Percentiles rank a stretch among this genome's conserved stretches.
phyloP scores from a whole-genome alignment of 2,329 filamentous ascomycete genomes.

The Colletotrichum lindemuthianum region DNA sequence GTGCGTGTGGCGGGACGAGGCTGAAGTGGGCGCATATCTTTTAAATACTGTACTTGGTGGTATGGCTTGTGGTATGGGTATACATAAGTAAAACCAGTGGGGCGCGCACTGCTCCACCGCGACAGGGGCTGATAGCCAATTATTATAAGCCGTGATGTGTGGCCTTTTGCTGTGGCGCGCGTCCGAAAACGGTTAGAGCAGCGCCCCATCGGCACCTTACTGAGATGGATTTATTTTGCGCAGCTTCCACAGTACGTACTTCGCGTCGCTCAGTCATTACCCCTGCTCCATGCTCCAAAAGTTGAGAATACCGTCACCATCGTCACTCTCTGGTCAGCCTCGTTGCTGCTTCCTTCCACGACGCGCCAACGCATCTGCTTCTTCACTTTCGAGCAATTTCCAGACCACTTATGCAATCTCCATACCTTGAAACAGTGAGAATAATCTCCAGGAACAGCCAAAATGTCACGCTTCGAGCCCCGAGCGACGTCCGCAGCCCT shows the following conservation, averaged over 20 bases:
- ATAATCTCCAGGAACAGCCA: background rate
- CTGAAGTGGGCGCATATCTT: constrained; percentile 3
- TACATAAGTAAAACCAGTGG: no score
- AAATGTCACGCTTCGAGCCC: constrained; percentile 44
- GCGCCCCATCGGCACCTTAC: no score
- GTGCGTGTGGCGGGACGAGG: constrained; percentile 20
- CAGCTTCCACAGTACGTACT: no score
- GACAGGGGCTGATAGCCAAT: no score
- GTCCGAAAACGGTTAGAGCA: no score
- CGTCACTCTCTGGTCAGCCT: constrained; percentile 22
- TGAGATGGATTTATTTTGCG: no score
- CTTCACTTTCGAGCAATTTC: background rate
- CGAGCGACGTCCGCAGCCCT: constrained; percentile 36
- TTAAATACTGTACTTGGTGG: no score
- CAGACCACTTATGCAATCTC: background rate
- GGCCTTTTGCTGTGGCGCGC: no score
- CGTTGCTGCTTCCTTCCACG: background rate
- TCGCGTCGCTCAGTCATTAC: constrained; percentile 10
- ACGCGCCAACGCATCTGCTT: background rate
- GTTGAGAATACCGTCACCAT: background rate
- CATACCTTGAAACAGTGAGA: no score
- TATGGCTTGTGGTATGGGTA: no score
- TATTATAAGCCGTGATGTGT: no score
- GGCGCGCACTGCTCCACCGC: no score
- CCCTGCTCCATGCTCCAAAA: constrained; percentile 24